Evolutionary conservation across 2,329 filamentous ascomycete genomes (phyloP).

Genomic region (Microcyclospora pomicola): DNA sequence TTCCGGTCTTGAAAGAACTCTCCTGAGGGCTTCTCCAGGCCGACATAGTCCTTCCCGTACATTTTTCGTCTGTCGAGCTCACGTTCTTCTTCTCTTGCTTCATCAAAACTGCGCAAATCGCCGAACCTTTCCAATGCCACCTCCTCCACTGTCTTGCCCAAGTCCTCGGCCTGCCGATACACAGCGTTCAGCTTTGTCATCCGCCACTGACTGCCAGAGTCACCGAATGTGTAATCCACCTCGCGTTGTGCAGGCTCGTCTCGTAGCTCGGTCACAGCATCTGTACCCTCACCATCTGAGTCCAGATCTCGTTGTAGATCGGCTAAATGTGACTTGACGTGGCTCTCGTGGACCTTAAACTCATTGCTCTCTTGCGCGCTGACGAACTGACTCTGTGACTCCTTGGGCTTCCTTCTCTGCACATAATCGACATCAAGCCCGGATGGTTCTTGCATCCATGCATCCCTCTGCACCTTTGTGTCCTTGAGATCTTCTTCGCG

Average conservation of each 20-base stretch:
- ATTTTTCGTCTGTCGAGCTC: constrained; percentile 71
- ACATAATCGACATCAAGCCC: constrained; percentile 74
- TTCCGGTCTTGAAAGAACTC: constrained; percentile 71
- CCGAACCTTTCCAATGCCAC: constrained; percentile 74
- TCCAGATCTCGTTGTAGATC: constrained; percentile 36
- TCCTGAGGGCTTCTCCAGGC: constrained; percentile 75
- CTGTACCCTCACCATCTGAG: constrained; percentile 41
- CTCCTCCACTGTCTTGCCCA: constrained; percentile 59
- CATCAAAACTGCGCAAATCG: constrained; percentile 70
- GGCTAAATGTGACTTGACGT: constrained; percentile 61
- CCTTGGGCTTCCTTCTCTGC: constrained; percentile 40
- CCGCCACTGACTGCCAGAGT: constrained; percentile 80
- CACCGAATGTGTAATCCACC: constrained; percentile 75
- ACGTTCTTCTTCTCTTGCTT: constrained; percentile 82
- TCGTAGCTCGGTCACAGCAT: constrained; percentile 19
- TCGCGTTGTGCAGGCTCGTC: constrained; percentile 44
- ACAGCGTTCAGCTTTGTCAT: constrained; percentile 89
- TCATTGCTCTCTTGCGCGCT: constrained; percentile 46
- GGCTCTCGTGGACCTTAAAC: constrained; percentile 61
- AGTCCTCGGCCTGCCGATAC: constrained; percentile 65
- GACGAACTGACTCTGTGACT: constrained; percentile 31
- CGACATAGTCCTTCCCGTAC: constrained; percentile 74
- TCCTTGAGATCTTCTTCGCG: constrained; percentile 25
- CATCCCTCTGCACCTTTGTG: constrained; percentile 51
- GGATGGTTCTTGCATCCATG: constrained; percentile 88